phyloP scores from a whole-genome alignment of 2,329 filamentous ascomycete genomes.

The Colletotrichum endophyticum region DNA sequence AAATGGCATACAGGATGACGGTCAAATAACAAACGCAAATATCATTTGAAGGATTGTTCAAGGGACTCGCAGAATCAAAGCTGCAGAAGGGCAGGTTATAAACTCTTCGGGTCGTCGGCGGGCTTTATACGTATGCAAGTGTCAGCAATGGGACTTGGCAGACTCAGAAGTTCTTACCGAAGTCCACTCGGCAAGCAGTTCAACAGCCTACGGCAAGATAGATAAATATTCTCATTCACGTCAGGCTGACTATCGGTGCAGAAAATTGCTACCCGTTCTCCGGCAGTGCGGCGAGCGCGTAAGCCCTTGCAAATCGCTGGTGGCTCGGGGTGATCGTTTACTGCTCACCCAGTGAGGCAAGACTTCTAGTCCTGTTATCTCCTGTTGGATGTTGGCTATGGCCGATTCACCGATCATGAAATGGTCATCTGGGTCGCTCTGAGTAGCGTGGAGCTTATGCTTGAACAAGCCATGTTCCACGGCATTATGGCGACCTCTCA shows the following conservation, averaged over 20 bases:
- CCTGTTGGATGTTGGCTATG: neutral
- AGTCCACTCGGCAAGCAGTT: neutral
- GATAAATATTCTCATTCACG: neutral
- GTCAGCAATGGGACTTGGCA: neutral
- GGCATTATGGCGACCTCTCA: neutral
- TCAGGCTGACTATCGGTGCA: neutral
- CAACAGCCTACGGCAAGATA: neutral
- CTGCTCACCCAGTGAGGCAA: neutral
- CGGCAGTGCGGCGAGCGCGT: neutral
- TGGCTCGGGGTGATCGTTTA: neutral
- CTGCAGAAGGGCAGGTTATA: neutral
- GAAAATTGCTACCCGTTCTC: neutral
- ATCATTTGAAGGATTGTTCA: neutral
- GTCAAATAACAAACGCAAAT: neutral
- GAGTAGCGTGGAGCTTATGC: neutral
- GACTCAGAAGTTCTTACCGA: neutral
- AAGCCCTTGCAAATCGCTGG: neutral
- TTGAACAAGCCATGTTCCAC: neutral
- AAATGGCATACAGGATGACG: neutral
- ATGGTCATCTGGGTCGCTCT: neutral
- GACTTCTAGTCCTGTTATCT: too few relatives aligned
- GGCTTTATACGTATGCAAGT: neutral
- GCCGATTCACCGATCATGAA: neutral
- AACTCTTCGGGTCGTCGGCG: neutral
- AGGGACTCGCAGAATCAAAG: neutral